phyloP scores from a whole-genome alignment of 2,329 filamentous ascomycete species.

The Septoria linicola region DNA sequence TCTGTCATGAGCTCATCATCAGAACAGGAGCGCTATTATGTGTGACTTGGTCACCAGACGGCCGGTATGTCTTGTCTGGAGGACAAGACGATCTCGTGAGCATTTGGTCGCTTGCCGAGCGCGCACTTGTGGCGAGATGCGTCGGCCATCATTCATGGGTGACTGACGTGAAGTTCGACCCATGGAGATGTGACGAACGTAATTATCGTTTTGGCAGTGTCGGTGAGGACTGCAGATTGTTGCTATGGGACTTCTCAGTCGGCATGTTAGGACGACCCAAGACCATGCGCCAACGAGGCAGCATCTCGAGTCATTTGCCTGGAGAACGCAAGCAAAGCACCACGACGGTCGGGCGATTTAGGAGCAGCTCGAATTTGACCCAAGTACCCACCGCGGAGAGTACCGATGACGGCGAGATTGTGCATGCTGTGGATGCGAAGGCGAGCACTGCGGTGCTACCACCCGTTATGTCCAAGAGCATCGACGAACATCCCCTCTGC shows the following conservation, averaged over 20 bases:
- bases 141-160: conserved; percentile 97
- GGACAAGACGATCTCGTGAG: conserved; percentile 95
- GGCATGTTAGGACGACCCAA: conserved; percentile 94
- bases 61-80: conserved; percentile 90
- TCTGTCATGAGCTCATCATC: not conserved
- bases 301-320: conserved; percentile 55
- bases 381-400: conserved; percentile 34
- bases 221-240: conserved; percentile 84
- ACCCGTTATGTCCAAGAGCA: conserved; percentile 81
- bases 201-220: conserved; percentile 97
- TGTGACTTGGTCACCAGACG: conserved; percentile 96
- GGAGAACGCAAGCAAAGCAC: conserved; percentile 41
- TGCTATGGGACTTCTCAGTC: conserved; percentile 96
- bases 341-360: conserved; percentile 59
- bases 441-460: conserved; percentile 81
- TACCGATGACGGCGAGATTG: conserved; percentile 57
- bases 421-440: conserved; percentile 82
- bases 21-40: conserved; percentile 66
- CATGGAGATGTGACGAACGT: conserved; percentile 92
- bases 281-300: conserved; percentile 57
- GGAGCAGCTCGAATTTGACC: conserved; percentile 70
- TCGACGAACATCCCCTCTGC: conserved; percentile 82
- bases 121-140: conserved; percentile 82
- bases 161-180: conserved; percentile 87
- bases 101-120: conserved; percentile 88